Evolutionary conservation across 2,329 filamentous ascomycete species (phyloP).

Genomic region (Pseudogymnoascus sp.): DNA sequence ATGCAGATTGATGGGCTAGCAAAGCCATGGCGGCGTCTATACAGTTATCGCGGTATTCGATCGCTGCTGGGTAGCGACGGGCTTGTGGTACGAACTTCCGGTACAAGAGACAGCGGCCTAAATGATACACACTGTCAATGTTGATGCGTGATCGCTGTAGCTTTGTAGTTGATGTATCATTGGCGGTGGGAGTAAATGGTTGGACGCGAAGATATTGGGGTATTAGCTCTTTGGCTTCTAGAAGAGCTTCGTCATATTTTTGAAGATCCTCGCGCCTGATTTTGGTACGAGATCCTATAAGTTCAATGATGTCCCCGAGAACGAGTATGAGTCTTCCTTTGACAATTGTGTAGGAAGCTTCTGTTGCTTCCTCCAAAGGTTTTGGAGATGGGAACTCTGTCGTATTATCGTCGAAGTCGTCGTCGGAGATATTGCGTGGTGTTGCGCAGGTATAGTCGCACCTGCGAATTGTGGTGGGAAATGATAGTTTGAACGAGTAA

Average conservation of each 20-base stretch:
- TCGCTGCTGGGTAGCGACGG: neutral
- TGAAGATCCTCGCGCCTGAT: neutral
- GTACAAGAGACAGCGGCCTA: slow-evolving; percentile 9
- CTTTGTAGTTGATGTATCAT: neutral
- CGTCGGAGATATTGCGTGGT: slow-evolving; percentile 8
- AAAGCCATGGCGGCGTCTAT: slow-evolving; percentile 11
- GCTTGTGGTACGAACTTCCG: slow-evolving; percentile 8
- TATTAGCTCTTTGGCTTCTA: neutral
- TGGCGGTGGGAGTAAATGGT: neutral
- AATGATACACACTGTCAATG: slow-evolving; percentile 10
- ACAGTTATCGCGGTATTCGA: slow-evolving; percentile 7
- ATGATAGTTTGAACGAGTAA: slow-evolving; percentile 10
- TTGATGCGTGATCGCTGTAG: neutral
- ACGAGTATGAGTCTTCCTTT: slow-evolving; percentile 9
- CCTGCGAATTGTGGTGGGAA: slow-evolving; percentile 7
- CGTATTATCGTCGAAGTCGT: slow-evolving; percentile 8
- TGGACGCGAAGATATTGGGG: neutral
- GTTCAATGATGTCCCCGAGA: slow-evolving; percentile 9
- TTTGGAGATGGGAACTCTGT: slow-evolving; percentile 8
- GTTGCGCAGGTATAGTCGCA: slow-evolving; percentile 7
- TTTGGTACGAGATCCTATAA: slow-evolving; percentile 6
- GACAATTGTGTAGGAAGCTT: slow-evolving; percentile 9
- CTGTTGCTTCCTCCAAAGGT: slow-evolving; percentile 9
- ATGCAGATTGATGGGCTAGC: slow-evolving; percentile 10
- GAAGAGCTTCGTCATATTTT: slow-evolving; percentile 5